phyloP scores from a whole-genome alignment of 805 yeast species.

The Scheffersomyces spartinae region DNA sequence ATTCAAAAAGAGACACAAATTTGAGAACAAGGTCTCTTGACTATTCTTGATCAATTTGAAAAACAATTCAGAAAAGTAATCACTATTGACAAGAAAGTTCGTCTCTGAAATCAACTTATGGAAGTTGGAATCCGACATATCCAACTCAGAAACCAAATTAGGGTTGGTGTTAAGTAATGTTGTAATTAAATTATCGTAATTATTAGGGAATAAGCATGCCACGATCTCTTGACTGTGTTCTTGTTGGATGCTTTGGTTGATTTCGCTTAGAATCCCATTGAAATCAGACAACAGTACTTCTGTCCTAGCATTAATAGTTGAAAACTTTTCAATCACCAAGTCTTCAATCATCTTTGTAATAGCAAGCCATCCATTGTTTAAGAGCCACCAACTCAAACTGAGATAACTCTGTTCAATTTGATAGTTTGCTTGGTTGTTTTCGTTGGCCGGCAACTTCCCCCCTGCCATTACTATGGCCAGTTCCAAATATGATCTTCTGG shows the following conservation, averaged over 20 bases:
- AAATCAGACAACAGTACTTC: constrained; percentile 58
- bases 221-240: constrained; percentile 8
- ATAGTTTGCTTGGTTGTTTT: constrained; percentile 31
- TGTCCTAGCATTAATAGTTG: constrained; percentile 56
- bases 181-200: constrained; percentile 26
- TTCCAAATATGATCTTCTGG: constrained; percentile 75
- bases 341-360: constrained; percentile 42
- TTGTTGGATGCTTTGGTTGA: constrained; percentile 11
- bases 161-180: constrained; percentile 40
- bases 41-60: constrained; percentile 20
- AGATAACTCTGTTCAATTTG: constrained; percentile 70
- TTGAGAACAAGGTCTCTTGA: constrained; percentile 22
- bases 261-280: constrained; percentile 15
- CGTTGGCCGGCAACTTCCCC: constrained; percentile 3
- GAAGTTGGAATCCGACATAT: constrained; percentile 23
- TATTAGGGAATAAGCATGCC: constrained; percentile 23
- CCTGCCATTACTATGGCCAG: constrained; percentile 67
- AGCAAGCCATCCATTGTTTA: constrained; percentile 73
- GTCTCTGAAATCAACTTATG: constrained; percentile 35
- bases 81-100: constrained; percentile 8
- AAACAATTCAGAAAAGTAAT: constrained; percentile 17
- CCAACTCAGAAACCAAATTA: constrained; percentile 24
- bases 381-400: constrained; percentile 87
- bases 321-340: constrained; percentile 51
- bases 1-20: constrained; percentile 15